phyloP scores from a whole-genome alignment of 768 basidiomycete genomes.

The Dentipellis fragilis region DNA sequence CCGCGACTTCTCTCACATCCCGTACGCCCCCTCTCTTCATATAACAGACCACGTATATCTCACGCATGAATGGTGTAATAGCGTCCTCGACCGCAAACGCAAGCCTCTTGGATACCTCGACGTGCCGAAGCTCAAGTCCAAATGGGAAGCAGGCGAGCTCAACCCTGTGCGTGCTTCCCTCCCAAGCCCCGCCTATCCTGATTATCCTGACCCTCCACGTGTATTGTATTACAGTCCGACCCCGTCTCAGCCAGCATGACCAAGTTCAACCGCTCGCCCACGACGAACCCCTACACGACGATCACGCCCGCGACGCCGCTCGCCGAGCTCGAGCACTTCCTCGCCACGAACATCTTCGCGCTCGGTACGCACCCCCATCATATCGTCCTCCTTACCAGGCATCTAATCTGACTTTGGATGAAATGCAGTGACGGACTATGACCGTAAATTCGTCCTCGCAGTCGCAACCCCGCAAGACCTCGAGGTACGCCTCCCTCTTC shows the following conservation, averaged over 20 bases:
- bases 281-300: constrained; percentile 56
- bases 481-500: constrained; percentile 24
- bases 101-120: constrained; percentile 82
- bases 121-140: constrained; percentile 59
- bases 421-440: constrained; percentile 65
- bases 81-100: constrained; percentile 64
- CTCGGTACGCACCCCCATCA: constrained; percentile 38
- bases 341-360: constrained; percentile 64
- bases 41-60: too few relatives aligned
- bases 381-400: background rate
- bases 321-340: constrained; percentile 72
- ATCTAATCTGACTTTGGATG: background rate
- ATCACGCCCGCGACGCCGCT: constrained; percentile 78
- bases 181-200: background rate
- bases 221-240: constrained; percentile 41
- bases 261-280: constrained; percentile 55
- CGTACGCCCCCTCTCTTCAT: constrained; percentile 36
- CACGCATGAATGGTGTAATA: constrained; percentile 19
- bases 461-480: constrained; percentile 74
- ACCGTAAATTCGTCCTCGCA: constrained; percentile 74
- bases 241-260: constrained; percentile 63
- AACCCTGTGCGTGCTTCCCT: constrained; percentile 46
- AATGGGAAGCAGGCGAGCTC: constrained; percentile 68
- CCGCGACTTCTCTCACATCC: constrained; percentile 88
- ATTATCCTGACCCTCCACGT: background rate